These are phyloP conservation scores for Coemansia guatemalensis DNA, from an alignment of 192 early-diverging fungal genomes.

Conservation along the genomic window DNA sequence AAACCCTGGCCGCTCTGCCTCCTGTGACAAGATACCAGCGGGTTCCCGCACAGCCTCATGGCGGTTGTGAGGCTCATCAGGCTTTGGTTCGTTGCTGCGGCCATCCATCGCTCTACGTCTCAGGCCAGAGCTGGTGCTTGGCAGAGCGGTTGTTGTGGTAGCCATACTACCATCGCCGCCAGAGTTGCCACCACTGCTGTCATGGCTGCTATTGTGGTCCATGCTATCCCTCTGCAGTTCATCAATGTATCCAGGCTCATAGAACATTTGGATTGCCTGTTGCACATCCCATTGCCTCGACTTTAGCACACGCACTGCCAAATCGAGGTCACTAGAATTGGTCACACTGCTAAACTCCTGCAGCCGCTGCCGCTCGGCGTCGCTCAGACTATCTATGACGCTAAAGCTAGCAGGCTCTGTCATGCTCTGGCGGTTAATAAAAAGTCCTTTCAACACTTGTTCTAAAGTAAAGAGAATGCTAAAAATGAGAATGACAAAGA, in stretches of 20 bases:
- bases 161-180: no score
- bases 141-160: background rate
- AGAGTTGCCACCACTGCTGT: background rate
- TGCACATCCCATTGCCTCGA: constrained; percentile 33
- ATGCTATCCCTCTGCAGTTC: background rate
- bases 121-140: constrained; percentile 4
- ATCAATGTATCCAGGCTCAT: constrained; percentile 19
- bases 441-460: background rate
- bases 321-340: constrained; percentile 17
- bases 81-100: constrained; percentile 4
- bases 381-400: constrained; percentile 25
- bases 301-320: constrained; percentile 22
- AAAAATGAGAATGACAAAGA: constrained; percentile 3
- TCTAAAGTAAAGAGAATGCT: constrained; percentile 1
- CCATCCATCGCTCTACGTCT: constrained; percentile 2
- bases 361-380: constrained; percentile 22
- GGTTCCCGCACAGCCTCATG: no score
- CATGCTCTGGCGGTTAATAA: no score
- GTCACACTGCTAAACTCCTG: constrained; percentile 39
- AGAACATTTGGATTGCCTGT: constrained; percentile 36
- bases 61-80: background rate
- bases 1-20: constrained; percentile 14
- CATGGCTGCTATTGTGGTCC: background rate
- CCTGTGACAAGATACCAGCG: background rate
- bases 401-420: background rate